Base-by-base conservation (phyloP, 2,329 filamentous ascomycete genomes). In the Phyllosticta paracitricarpa region DNA sequence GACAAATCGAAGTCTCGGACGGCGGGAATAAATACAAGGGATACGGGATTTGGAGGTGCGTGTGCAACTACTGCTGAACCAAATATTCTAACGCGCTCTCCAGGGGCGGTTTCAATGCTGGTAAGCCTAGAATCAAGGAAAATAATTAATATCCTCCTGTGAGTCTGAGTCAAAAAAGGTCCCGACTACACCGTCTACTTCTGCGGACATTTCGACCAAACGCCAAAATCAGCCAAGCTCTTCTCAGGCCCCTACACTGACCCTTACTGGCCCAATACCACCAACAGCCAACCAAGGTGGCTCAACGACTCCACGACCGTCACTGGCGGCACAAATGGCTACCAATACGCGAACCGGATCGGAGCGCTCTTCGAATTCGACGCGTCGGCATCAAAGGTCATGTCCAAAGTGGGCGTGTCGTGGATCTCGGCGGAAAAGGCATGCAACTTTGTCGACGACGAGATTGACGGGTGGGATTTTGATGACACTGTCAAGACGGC, bases 321-420 rank as follows among this genome's bases (percentile, higher is more conserved):
- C 10, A 30, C 58, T 5, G 58, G 58, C 19, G 58, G 58, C 33
- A 17, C 51, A 7, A n/a, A 19, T 2, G 28, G 58, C 9, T 55
- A 59, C 52, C 35, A 33, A 24, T 55, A 48, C 58, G 51, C 58
- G 12, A 73, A 82, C 63, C 78, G 81, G 9, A 72, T 83, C 1
- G 81, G 81, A 0, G 80, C 79, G 0, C 65, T 83, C 0, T 83
- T 83, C 62, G 75, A 73, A 0, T 84, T 81, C 70, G 54, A 64
- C 62, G 66, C 67, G 1, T 72, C 71, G 2, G 62, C 67, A 8
- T 68, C 68, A 0, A 71, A 71, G 2, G 66, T 84, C 25, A 78
- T 72, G 22, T 84, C 82, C 0, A 74, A 78, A 33, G 76, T 82
- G 8, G 80, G 79, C 0, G 74, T 82, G 5, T 82, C 80, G 0